A percentile compares a stretch with the other conserved stretches of the same genome.
phyloP scores from a whole-genome alignment of 148 eudicot species.

The Heliosperma pusillum region DNA sequence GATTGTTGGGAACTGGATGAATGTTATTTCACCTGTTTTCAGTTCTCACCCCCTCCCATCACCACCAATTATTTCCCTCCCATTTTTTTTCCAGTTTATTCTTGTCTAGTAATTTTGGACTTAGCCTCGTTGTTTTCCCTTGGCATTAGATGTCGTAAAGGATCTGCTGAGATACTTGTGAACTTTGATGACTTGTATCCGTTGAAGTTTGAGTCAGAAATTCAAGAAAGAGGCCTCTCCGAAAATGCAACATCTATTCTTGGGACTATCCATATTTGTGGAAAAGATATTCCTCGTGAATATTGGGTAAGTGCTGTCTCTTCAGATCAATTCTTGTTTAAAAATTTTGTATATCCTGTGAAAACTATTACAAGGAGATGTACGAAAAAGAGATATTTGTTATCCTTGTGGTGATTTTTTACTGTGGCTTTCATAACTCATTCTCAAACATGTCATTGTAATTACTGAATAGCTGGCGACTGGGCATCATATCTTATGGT shows the following conservation, averaged over 20 bases:
- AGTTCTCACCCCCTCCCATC: no score
- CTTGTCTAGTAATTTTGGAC: neutral
- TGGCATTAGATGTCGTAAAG: constrained; percentile 78
- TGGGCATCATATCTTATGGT: neutral
- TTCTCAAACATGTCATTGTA: neutral
- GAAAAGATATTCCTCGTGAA: constrained; percentile 92
- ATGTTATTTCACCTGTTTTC: neutral
- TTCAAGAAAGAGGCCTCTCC: constrained; percentile 35
- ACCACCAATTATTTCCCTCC: neutral
- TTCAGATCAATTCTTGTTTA: neutral
- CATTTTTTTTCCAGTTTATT: neutral
- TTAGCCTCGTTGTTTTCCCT: constrained; percentile 7
- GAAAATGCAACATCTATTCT: constrained; percentile 37
- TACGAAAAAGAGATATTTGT: neutral
- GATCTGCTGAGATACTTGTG: constrained; percentile 85
- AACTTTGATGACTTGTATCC: constrained; percentile 77
- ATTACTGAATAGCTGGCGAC: neutral
- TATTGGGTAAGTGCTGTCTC: constrained; percentile 61
- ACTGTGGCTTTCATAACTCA: neutral
- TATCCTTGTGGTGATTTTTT: neutral
- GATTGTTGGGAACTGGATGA: neutral
- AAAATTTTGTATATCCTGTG: neutral
- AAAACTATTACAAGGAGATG: neutral
- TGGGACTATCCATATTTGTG: constrained; percentile 65
- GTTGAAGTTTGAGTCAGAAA: constrained; percentile 35